Base-by-base conservation (phyloP, 805 yeast species). In the Schwanniomyces pseudopolymorphus region DNA sequence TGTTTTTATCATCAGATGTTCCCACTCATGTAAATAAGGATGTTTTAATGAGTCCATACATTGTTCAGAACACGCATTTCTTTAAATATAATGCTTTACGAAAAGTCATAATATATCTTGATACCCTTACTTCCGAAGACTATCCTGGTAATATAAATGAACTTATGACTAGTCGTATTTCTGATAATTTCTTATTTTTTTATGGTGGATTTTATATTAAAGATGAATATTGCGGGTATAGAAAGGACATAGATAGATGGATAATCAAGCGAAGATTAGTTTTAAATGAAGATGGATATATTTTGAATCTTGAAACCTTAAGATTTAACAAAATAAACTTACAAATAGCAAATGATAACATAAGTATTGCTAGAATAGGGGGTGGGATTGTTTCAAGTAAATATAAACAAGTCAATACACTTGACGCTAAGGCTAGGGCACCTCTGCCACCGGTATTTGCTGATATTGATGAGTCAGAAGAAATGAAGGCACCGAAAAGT, bases 161-260 rank as follows among this genome's bases (percentile, higher is more conserved):
- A 45, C 66, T 81, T 59, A 56, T 72, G 5, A 72, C 78, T 14
- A 69, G 80, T 7, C 70, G 65, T 45, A 65, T 86, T 4, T 78
- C 87, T 4, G 69, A 74, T n/a, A 64, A 80, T 31, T 83, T 83
- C 54, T 71, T 81, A 13, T 74, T 85, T 51, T 75, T 77, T 48
- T 84, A 79, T 57, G 95, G 92, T n/a, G 95, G 94, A 0, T 79
- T 84, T 58, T 78, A 77, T 44, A 46, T 72, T 17, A 49, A 52
- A 20, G 55, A 56, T 14, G 60, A 56, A 10, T 53, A 62, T 1
- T 64, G 61, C 6, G 45, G 46, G 1, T 60, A 66, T 46, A 46
- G 54, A 5, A 55, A 56, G 4, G 53, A 56, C 2, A 44, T 54
- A 16, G 66, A 60, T 47, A 49, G 65, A 48, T 65, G 79, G 78